Evolutionary conservation across 2,329 filamentous ascomycete species (phyloP), one percentile per base, ranked within the genome.

Genomic region (Xylaria sp.): DNA sequence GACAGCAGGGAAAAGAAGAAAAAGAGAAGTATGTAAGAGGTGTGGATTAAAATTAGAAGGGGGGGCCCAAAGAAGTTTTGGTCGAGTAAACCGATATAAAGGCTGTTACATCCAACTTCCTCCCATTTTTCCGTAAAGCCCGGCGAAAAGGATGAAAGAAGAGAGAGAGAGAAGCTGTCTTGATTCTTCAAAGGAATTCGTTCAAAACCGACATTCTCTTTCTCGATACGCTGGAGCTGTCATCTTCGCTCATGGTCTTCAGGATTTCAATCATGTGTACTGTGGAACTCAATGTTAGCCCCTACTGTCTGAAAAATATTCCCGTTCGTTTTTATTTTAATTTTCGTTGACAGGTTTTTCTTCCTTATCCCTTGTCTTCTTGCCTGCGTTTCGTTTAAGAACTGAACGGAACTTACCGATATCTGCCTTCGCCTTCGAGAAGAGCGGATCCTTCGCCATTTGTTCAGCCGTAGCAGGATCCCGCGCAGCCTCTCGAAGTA

Each of bases 251-350:
- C 78, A 86, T 85, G 13, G 77, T 67, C 58, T 81, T 77, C 82
- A 87, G 81, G 54, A 87, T 87, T 57, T 86, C 78, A 34, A 87
- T 81, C 84, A 88, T 87, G 61, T 79, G 78, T 48, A 77, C 82
- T 86, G 10, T n/a, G 34, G 6, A 30, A 30, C 23, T 58, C 37
- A 2, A 7, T 19, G 47, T 61, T 49, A 59, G 59, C 46, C 13
- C 30, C 30, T 8, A 2, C n/a, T 47, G 2, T 2, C 34, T 13
- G 2, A n/a, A 30, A 5, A 30, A 5, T 30, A 30, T 30, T 13
- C 42, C 13, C 42, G 13, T 16, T 35, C 3, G 10, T 13, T 23
- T 39, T 18, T 42, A 9, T 19, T 54, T 30, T 5, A 30, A 30
- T 30, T 30, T 1, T 30, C 23, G 23, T 5, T 5, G 1, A 30